A percentile compares a stretch with the other conserved stretches of the same genome.
Evolutionary conservation across 2,329 filamentous ascomycete genomes (phyloP).

Genomic region (Fusarium staphyleae): DNA sequence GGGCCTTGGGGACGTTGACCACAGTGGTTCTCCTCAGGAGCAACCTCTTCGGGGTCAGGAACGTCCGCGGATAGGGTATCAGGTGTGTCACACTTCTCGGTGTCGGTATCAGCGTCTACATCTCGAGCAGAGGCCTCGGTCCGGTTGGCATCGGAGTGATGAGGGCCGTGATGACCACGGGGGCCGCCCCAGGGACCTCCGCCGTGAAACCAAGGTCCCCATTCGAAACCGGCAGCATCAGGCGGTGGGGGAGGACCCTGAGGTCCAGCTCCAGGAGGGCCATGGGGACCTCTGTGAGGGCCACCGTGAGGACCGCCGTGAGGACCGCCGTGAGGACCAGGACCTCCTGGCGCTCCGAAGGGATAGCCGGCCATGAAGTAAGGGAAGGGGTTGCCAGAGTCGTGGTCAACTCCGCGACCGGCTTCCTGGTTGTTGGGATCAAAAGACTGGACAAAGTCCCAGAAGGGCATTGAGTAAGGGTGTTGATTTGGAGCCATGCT

Average conservation of each 20-base stretch:
- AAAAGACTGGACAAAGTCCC: constrained; percentile 48
- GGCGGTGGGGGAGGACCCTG: constrained; percentile 32
- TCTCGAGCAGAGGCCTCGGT: constrained; percentile 33
- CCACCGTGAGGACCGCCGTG: background rate
- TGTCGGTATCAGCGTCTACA: constrained; percentile 34
- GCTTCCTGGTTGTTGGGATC: constrained; percentile 42
- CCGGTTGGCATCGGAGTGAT: constrained; percentile 37
- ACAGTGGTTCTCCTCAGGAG: constrained; percentile 44
- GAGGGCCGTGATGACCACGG: constrained; percentile 33
- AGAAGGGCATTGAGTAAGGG: constrained; percentile 38
- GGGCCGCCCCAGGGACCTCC: constrained; percentile 35
- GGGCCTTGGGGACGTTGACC: constrained; percentile 30
- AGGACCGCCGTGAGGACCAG: constrained; percentile 1
- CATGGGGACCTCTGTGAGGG: constrained; percentile 5
- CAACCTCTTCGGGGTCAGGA: constrained; percentile 46
- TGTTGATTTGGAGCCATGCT: constrained; percentile 40
- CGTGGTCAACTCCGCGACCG: constrained; percentile 51
- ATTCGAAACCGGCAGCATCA: constrained; percentile 37
- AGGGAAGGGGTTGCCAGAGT: constrained; percentile 36
- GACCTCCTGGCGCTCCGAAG: constrained; percentile 38
- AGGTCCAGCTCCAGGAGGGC: constrained; percentile 18
- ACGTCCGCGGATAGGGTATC: constrained; percentile 44
- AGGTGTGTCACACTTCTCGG: constrained; percentile 47
- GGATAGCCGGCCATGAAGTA: constrained; percentile 46
- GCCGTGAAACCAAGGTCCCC: constrained; percentile 38